Percentiles rank a stretch among this genome's conserved stretches.
Evolutionary conservation across 495 filamentous ascomycete genomes (phyloP).

Genomic region (Cercophora newfieldiana): DNA sequence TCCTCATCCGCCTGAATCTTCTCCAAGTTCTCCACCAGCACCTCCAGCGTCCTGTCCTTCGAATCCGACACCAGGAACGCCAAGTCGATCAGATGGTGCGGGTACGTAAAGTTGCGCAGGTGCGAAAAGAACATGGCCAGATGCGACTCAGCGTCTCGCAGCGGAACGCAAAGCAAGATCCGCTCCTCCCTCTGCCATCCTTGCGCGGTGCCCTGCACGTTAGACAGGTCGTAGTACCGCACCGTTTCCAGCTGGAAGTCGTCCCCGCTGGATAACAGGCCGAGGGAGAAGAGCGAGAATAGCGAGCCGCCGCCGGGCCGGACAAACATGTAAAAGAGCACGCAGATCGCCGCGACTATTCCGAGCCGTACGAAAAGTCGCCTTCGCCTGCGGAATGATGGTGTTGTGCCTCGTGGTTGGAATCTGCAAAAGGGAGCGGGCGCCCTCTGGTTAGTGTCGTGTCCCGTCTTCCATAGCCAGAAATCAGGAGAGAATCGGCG

Average conservation of each 20-base stretch:
- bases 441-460: not conserved
- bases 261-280: constrained; percentile 64
- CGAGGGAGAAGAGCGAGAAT: constrained; percentile 70
- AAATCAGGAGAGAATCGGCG: not conserved
- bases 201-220: constrained; percentile 82
- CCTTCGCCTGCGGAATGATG: constrained; percentile 69
- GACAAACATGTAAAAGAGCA: constrained; percentile 63
- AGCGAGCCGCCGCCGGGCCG: constrained; percentile 63
- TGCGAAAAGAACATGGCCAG: constrained; percentile 98
- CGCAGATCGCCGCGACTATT: constrained; percentile 45
- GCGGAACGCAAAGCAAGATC: constrained; percentile 90
- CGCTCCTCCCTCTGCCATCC: constrained; percentile 96
- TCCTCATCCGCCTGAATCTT: constrained; percentile 80
- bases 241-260: constrained; percentile 88
- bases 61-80: constrained; percentile 98
- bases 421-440: constrained; percentile 59
- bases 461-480: not conserved
- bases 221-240: constrained; percentile 91
- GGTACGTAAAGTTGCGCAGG: constrained; percentile 94
- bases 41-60: constrained; percentile 81
- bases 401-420: constrained; percentile 74
- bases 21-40: constrained; percentile 70
- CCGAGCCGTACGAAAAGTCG: constrained; percentile 71
- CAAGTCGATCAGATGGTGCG: constrained; percentile 92
- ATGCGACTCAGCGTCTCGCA: constrained; percentile 91